phyloP scores from a whole-genome alignment of 352 stramenopile genomes.

The Globisporangium rhizosaccharum region DNA sequence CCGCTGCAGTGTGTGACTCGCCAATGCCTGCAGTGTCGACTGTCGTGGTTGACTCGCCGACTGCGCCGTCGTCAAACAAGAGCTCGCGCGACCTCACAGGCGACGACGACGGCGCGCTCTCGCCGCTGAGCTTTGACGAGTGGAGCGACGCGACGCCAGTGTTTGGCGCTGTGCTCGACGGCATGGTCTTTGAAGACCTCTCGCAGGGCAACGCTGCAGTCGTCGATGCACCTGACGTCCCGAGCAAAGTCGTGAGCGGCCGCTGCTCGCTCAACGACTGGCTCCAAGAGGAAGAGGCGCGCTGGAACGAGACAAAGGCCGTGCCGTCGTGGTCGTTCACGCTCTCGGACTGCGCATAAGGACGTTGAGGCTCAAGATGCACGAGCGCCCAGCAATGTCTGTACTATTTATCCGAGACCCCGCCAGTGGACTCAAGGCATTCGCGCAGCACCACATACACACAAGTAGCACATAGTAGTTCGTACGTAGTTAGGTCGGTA shows the following conservation, averaged over 20 bases:
- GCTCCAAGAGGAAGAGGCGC: constrained; percentile 50
- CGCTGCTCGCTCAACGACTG: constrained; percentile 45
- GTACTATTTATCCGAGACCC: constrained; percentile 10
- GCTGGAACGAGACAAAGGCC: constrained; percentile 48
- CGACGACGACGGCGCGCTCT: constrained; percentile 20
- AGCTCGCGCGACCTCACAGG: constrained; percentile 1
- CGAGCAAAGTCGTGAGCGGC: neutral
- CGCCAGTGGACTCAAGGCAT: neutral
- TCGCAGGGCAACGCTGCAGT: constrained; percentile 25
- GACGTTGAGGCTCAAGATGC: neutral
- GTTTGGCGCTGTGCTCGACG: constrained; percentile 40
- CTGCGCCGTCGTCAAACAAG: constrained; percentile 24
- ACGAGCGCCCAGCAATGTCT: neutral
- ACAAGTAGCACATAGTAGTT: neutral
- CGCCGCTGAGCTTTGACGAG: constrained; percentile 55
- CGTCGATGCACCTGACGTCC: constrained; percentile 12
- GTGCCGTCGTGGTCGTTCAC: constrained; percentile 56
- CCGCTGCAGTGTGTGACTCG: neutral
- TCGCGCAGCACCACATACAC: neutral
- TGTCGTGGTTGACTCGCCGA: constrained; percentile 8
- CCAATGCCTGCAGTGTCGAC: neutral
- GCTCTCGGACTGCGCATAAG: constrained; percentile 38
- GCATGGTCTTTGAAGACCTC: constrained; percentile 36
- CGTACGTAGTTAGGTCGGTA: neutral
- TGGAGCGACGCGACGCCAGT: constrained; percentile 38